A percentile compares a stretch with the other conserved stretches of the same genome.
phyloP scores from a whole-genome alignment of 23 red algal genomes.

The Gracilaria gracilis region DNA sequence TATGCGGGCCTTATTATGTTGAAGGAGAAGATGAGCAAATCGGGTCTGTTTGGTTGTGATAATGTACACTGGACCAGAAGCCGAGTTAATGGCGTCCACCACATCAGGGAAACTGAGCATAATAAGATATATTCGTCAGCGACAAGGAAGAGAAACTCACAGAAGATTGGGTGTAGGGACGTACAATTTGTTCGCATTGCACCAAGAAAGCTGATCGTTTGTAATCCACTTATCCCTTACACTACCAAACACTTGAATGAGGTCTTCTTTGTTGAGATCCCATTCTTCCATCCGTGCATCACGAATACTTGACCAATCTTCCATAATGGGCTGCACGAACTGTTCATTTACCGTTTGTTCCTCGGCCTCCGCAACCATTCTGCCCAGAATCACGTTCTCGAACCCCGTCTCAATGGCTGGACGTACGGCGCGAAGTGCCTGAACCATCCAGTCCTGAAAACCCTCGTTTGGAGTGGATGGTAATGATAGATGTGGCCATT shows the following conservation, averaged over 20 bases:
- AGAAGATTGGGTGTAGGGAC: too few relatives aligned
- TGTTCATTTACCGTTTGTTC: slow-evolving; percentile 9
- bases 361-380: slow-evolving; percentile 64
- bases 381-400: slow-evolving; percentile 92
- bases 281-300: slow-evolving; percentile 79
- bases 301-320: slow-evolving; percentile 50
- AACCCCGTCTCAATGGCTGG: slow-evolving; percentile 91
- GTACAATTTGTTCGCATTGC: slow-evolving; percentile 83
- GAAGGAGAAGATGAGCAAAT: slow-evolving; percentile 84
- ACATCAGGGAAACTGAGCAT: slow-evolving; percentile 82
- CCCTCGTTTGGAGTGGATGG: slow-evolving; percentile 27
- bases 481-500: slow-evolving; percentile 55
- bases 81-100: slow-evolving; percentile 79
- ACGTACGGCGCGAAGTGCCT: slow-evolving; percentile 71
- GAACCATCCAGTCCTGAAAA: slow-evolving; percentile 40
- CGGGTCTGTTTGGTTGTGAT: slow-evolving; percentile 96
- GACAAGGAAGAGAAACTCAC: neutral
- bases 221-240: slow-evolving; percentile 92
- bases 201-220: slow-evolving; percentile 72
- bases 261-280: slow-evolving; percentile 52
- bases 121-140: neutral
- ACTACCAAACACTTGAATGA: slow-evolving; percentile 78
- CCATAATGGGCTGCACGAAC: slow-evolving; percentile 38
- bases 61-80: slow-evolving; percentile 78
- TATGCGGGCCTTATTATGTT: slow-evolving; percentile 56